Percentiles rank a stretch among this genome's conserved stretches.
These are phyloP conservation scores for Colletotrichum australisinense DNA, from an alignment of 2,329 filamentous ascomycete species.

Conservation along the genomic window DNA sequence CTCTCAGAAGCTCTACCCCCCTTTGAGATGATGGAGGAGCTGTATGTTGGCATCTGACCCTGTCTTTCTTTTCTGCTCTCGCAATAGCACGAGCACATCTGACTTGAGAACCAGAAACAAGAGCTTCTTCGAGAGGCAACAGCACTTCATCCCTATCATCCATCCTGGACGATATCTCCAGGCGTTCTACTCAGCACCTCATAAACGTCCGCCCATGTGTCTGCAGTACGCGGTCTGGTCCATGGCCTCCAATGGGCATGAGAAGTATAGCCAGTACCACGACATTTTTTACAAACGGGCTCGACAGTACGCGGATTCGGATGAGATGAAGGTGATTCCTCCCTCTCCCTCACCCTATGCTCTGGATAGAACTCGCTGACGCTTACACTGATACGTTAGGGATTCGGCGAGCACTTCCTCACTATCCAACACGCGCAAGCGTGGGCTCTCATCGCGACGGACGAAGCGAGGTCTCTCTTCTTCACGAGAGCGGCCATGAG, in stretches of 20 bases:
- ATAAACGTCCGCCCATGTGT: conserved; percentile 83
- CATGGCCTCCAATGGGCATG: conserved; percentile 76
- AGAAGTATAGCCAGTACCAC: conserved; percentile 78
- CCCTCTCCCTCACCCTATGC: no score
- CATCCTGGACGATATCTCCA: conserved; percentile 81
- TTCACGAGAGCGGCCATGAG: conserved; percentile 91
- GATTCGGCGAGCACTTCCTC: conserved; percentile 83
- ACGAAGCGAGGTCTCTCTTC: conserved; percentile 87
- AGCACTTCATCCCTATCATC: conserved; percentile 80
- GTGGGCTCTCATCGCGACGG: conserved; percentile 79
- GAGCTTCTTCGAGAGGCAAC: conserved; percentile 80
- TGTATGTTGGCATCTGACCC: conserved; percentile 65
- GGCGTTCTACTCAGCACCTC: conserved; percentile 76
- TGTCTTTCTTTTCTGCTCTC: background rate
- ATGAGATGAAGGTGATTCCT: conserved; percentile 78
- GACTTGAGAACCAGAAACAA: conserved; percentile 64
- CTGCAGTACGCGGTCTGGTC: conserved; percentile 91
- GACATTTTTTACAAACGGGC: conserved; percentile 85
- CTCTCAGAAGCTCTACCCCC: conserved; percentile 85
- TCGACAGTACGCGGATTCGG: conserved; percentile 83
- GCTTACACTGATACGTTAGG: conserved; percentile 49
- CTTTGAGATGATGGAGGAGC: conserved; percentile 82
- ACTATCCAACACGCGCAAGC: conserved; percentile 84
- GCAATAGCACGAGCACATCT: background rate
- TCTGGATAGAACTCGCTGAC: background rate